Base-by-base conservation (phyloP, 1,284 basidiomycete genomes). In the Earliella scabrosa region DNA sequence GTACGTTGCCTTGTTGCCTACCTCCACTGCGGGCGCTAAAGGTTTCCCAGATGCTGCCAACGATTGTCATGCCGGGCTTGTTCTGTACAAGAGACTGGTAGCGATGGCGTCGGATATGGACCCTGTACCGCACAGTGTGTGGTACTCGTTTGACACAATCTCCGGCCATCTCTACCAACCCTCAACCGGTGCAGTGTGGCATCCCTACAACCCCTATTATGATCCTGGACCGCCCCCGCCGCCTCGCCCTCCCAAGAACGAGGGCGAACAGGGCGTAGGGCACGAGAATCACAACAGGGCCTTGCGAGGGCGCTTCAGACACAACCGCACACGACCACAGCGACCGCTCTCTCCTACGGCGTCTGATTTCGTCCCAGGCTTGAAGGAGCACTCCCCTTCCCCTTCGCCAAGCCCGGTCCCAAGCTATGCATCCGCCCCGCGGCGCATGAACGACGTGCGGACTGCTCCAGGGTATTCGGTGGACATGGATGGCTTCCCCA, bases 201-300 rank as follows among this genome's bases (percentile, higher is more conserved):
- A 69, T 24, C 74, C 83, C 3, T 65, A 71, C 48, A 90, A 90
- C 64, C 86, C 88, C 3, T 67, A 77, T 45, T 90, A 90, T 66
- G 86, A 90, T 67, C 83, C 87, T 23, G 88, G 87, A 3, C 87
- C 85, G 9, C 80, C 76, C 0, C 83, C 84, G 0, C 78, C 77
- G 16, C 80, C 78, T 45, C 66, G 61, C 18, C 57, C 48, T 20
- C 60, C 65, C 18, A 64, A 51, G 41, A 45, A 36, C 4, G 51
- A 52, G 16, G 48, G 24, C 11, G 47, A 52, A 23, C 35, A 58
- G 27, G 24, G 24, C 34, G 34, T 24, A 18, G 57, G 31, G 7
- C 41, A 51, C n/a, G 53, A 54, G 4, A 2, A 24, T 14, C 29
- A 27, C 10, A 45, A 39, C 13, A 44, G 52, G 24, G 46, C 52